Conservation (phyloP, 306 rosid species). For the Cucumis sativus region Cucumber_9930_V3 NC_026657.2:29584501-29585000, state of each 20-base stretch:
- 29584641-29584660: neutral
- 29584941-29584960: neutral
- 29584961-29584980: neutral
- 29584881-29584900: neutral
- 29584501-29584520: neutral
- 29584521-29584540: neutral
- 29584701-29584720: neutral
- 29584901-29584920: neutral
- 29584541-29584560: neutral
- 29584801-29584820: neutral
- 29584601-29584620: slow-evolving; percentile 3
- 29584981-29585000: neutral
- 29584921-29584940: neutral
- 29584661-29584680: neutral
- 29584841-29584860: slow-evolving; percentile 1
- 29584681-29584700: neutral
- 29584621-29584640: neutral
- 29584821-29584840: slow-evolving; percentile 1
- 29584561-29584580: neutral
- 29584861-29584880: neutral
- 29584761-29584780: neutral
- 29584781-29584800: neutral
- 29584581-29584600: neutral
- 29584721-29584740: neutral
- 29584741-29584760: neutral